These are phyloP conservation scores for Asterophora lycoperdoides DNA, from an alignment of 768 basidiomycete species.

Conservation along the genomic window DNA sequence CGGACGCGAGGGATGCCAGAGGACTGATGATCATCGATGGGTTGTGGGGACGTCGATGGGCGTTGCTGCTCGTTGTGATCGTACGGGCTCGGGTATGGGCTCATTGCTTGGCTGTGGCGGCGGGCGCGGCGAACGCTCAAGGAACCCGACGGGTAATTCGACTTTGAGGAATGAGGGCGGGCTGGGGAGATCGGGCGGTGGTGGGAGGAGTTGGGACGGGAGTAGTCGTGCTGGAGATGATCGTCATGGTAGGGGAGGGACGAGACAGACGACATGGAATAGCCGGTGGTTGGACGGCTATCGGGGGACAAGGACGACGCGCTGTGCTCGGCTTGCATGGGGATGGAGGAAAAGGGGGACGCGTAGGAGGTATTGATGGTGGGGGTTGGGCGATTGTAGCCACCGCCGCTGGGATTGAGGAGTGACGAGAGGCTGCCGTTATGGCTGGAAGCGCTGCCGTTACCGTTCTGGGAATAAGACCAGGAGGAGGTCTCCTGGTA, in stretches of 20 bases:
- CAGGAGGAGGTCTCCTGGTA: slow-evolving; percentile 57
- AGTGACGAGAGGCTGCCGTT: slow-evolving; percentile 75
- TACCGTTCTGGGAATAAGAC: slow-evolving; percentile 43
- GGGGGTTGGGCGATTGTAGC: slow-evolving; percentile 56
- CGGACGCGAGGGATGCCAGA: slow-evolving; percentile 64
- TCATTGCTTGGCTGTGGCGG: slow-evolving; percentile 83
- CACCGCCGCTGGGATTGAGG: slow-evolving; percentile 64
- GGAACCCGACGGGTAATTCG: slow-evolving; percentile 46
- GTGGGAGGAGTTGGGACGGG: slow-evolving; percentile 70
- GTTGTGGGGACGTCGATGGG: slow-evolving; percentile 69
- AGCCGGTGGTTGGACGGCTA: slow-evolving; percentile 81
- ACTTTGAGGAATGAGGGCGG: slow-evolving; percentile 61
- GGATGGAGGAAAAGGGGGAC: slow-evolving; percentile 66
- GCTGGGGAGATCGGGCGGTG: slow-evolving; percentile 67
- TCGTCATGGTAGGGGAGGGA: slow-evolving; percentile 69
- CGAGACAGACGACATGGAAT: slow-evolving; percentile 80
- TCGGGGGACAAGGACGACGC: slow-evolving; percentile 79
- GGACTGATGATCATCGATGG: slow-evolving; percentile 48
- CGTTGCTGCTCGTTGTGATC: slow-evolving; percentile 62
- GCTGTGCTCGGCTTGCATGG: slow-evolving; percentile 62
- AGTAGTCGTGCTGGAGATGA: slow-evolving; percentile 55
- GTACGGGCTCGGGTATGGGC: slow-evolving; percentile 83
- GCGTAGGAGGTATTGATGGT: slow-evolving; percentile 72
- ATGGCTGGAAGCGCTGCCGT: slow-evolving; percentile 55
- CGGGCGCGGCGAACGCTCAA: slow-evolving; percentile 69